Evolutionary conservation across 495 filamentous ascomycete genomes (phyloP), one percentile per base, ranked within the genome.

Genomic region (Parathielavia appendiculata): DNA sequence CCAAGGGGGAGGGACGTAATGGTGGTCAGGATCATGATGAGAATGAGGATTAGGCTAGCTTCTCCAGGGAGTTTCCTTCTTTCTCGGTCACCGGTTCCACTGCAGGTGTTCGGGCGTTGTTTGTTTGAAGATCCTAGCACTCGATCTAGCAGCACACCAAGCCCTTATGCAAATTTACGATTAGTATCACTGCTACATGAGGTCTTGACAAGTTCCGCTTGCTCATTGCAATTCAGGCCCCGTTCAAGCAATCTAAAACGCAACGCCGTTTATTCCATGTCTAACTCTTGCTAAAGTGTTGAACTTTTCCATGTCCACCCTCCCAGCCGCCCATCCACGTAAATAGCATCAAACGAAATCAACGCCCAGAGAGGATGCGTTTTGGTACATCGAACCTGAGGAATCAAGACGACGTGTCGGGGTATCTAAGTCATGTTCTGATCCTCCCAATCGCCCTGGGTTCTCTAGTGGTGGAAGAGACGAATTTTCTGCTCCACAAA

Each of bases 401-500:
- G 44, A 45, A 23, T 47, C 49, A 59, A 54, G 40, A 30, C 26
- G 41, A 56, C 38, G 57, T n/a, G 26, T 30, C 6, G 36, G 62
- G 64, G 26, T 59, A 36, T 57, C 26, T 60, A 12, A 53, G 32
- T 30, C 38, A 30, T 38, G 26, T 58, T 39, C 7, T 30, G 22
- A 19, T 39, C 41, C 17, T 47, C 30, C 19, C 19, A 16, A 23
- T 52, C 32, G 13, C 16, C 30, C 3, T 2, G 45, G 11, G 30
- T 4, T 17, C 7, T 54, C 66, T 86, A 95, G 76, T 95, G 91
- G 76, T 95, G 90, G 83, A 95, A 95, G 64, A 96, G 81, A 61
- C 92, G 84, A 41, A 85, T 82, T 63, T 83, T 85, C 79, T 95
- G 91, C 79, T 96, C 88, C 23, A 95, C 86, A 71, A 98, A 96